phyloP scores from a whole-genome alignment of 345 rosid species.

The Rubroshorea leprosula region DNA sequence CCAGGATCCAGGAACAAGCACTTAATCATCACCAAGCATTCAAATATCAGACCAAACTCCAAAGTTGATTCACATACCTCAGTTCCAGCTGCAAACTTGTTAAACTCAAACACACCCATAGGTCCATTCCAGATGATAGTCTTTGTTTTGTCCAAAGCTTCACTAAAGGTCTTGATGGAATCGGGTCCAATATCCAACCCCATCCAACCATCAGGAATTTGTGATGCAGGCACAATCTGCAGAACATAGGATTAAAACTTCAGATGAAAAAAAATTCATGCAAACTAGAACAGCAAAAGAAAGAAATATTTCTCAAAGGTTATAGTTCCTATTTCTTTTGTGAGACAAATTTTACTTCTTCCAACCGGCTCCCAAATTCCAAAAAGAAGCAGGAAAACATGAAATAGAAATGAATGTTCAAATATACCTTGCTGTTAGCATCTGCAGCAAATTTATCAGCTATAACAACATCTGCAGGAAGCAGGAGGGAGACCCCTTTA shows the following conservation, averaged over 20 bases:
- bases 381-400: neutral
- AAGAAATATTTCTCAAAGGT: neutral
- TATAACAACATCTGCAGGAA: slow-evolving; percentile 81
- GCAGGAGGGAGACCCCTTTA: slow-evolving; percentile 79
- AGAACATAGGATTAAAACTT: slow-evolving; percentile 3
- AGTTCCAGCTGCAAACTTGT: slow-evolving; percentile 86
- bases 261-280: neutral
- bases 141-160: slow-evolving; percentile 61
- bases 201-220: slow-evolving; percentile 93
- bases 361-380: neutral
- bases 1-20: no score
- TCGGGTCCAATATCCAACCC: slow-evolving; percentile 95
- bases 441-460: slow-evolving; percentile 92
- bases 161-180: slow-evolving; percentile 58
- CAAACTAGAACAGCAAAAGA: neutral
- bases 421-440: slow-evolving; percentile 78
- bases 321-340: no score
- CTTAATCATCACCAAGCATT: no score
- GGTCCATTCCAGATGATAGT: slow-evolving; percentile 98
- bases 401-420: neutral
- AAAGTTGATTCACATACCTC: slow-evolving; percentile 40
- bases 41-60: neutral
- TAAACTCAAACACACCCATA: slow-evolving; percentile 93
- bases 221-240: slow-evolving; percentile 74
- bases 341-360: neutral